A percentile compares a stretch with the other conserved stretches of the same genome.
These are phyloP conservation scores for Strigomonas culicis DNA, from an alignment of 208 protist species.

Conservation along the genomic window DNA sequence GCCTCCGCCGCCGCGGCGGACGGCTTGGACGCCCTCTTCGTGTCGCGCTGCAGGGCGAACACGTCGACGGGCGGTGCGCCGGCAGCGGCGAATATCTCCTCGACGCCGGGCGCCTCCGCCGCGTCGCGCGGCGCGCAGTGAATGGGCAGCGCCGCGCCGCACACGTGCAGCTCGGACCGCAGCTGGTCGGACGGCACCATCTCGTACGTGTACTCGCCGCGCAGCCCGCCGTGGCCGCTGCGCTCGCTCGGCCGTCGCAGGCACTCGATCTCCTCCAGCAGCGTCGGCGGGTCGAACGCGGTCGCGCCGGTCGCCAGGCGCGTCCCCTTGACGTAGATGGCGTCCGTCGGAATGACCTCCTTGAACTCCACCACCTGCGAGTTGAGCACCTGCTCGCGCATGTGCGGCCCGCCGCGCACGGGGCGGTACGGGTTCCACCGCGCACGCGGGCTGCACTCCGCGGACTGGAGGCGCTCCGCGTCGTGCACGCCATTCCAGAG, in stretches of 20 bases:
- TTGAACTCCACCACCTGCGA: conserved; percentile 72
- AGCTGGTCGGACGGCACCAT: not conserved
- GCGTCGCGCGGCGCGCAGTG: not conserved
- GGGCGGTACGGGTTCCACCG: conserved; percentile 83
- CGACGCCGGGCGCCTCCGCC: not conserved
- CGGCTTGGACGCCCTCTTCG: not conserved
- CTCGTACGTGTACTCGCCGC: conserved; percentile 5
- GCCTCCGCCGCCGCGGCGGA: not conserved
- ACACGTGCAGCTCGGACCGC: not conserved
- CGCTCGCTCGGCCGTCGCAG: not conserved
- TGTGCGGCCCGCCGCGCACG: conserved; percentile 32
- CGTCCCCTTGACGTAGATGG: conserved; percentile 39
- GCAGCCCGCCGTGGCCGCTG: not conserved
- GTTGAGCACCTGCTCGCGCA: conserved; percentile 56
- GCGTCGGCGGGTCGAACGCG: not conserved
- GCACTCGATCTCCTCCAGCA: not conserved
- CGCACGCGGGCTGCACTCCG: conserved; percentile 31
- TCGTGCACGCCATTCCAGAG: conserved; percentile 48
- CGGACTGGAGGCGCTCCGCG: conserved; percentile 28
- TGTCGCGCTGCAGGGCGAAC: conserved; percentile 11
- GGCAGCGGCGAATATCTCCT: conserved; percentile 19
- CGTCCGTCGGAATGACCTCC: conserved; percentile 30
- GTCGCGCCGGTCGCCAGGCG: not conserved
- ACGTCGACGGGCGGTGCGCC: conserved; percentile 16
- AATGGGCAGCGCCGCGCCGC: not conserved